Evolutionary conservation across 1,139 yeast species (phyloP), one percentile per base, ranked within the genome.

Genomic region (Candida sanyaensis): DNA sequence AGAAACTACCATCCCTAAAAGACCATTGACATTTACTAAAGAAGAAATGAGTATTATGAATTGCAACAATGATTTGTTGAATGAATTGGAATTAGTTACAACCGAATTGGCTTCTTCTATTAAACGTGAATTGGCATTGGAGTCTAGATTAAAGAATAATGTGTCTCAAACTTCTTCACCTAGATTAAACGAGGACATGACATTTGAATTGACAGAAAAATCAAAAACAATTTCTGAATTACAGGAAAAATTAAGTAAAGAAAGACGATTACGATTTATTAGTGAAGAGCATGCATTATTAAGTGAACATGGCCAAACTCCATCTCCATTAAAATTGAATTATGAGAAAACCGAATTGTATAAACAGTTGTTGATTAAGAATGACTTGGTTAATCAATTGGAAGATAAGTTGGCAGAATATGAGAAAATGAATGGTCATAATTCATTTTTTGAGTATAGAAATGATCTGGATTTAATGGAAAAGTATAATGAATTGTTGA

Each of bases 21-120:
- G 37, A 32, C 52, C 56, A 3, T 58, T 65, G 36, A 55, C 59
- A 10, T 76, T 85, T 47, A 72, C 83, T 3, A 77, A 81, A 42
- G 87, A 82, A 33, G 90, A 86, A 54, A 62, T 84, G 52, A 83
- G 84, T 2, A 69, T 86, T 4, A 73, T 86, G 71, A 78, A 73
- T 37, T 81, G 86, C 46, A 85, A 83, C 52, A 75, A 73, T 44
- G 79, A 77, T 31, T 64, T 87, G 40, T 70, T 85, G 56, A 75
- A 78, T 51, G 93, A 87, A 60, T 65, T 87, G 43, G 86, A 84
- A 51, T 61, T 85, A 32, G 84, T 87, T 0, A 84, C 92, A 2
- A 78, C 80, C 21, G 95, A 87, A 59, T 71, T 87, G 44, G 92
- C 91, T 0, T 79, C 82, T 23, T 83, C 91, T 0, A 84, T 87